Conservation (phyloP, 1,284 basidiomycete species). For the Ustilago cynodontis region DNA sequence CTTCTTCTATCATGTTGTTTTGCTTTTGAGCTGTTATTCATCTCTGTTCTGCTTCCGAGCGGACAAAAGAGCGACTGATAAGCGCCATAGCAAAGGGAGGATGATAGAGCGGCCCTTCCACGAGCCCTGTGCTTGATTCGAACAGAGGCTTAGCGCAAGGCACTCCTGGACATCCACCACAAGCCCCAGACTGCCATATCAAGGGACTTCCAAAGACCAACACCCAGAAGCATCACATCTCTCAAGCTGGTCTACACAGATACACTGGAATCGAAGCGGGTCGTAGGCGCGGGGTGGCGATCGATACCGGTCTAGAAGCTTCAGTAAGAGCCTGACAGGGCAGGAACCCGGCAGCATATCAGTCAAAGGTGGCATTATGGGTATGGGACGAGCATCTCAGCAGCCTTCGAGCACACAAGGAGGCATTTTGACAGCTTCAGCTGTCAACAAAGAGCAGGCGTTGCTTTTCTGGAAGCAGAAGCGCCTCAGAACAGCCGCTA, state of each 20-base stretch:
- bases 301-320: conserved; percentile 8
- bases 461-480: background rate
- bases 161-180: no score
- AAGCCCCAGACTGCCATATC: no score
- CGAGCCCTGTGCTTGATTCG: no score
- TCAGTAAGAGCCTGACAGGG: background rate
- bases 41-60: no score
- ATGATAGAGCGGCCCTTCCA: no score
- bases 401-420: background rate
- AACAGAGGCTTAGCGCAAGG: no score
- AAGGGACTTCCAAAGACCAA: background rate
- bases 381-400: background rate
- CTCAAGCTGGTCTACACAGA: background rate
- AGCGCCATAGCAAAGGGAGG: no score
- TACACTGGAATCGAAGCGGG: background rate
- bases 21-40: no score
- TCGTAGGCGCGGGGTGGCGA: background rate
- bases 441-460: no score
- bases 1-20: no score
- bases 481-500: background rate
- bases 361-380: background rate
- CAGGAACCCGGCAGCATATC: background rate
- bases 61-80: no score
- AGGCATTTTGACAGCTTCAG: no score
- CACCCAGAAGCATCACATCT: conserved; percentile 2